Evolutionary conservation across 441 rosid genomes (phyloP).

Genomic region (Bocquillonia castaneifolia): DNA sequence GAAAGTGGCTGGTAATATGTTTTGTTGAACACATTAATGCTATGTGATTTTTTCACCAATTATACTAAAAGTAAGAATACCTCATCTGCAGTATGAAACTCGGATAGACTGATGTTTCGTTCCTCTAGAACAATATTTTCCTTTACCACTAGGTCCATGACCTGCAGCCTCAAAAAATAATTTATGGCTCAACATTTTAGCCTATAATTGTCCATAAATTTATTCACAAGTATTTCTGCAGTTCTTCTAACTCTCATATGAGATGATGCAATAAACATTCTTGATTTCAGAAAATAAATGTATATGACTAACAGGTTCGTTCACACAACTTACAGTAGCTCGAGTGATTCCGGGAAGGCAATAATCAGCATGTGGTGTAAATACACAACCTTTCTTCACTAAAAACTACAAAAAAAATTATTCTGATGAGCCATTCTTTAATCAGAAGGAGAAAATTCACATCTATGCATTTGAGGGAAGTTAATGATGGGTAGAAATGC

Average conservation of each 20-base stretch:
- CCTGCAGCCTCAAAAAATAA: constrained; percentile 34
- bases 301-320: neutral
- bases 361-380: constrained; percentile 89
- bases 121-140: constrained; percentile 65
- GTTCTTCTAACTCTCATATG: too few relatives aligned
- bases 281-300: neutral
- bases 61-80: constrained; percentile 27
- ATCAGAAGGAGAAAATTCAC: constrained; percentile 5
- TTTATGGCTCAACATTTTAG: neutral
- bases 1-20: neutral
- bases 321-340: constrained; percentile 55
- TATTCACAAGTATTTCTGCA: too few relatives aligned
- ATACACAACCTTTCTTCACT: constrained; percentile 79
- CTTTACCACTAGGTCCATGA: constrained; percentile 69
- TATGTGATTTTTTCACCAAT: neutral
- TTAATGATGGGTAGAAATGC: neutral
- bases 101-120: constrained; percentile 72
- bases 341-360: constrained; percentile 93
- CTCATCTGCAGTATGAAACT: constrained; percentile 89
- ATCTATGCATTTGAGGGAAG: constrained; percentile 1
- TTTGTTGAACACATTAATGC: neutral
- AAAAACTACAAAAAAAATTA: constrained; percentile 48
- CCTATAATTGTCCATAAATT: too few relatives aligned
- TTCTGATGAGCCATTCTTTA: constrained; percentile 7
- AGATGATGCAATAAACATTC: neutral